These are phyloP conservation scores for Aspergillus spinulosporus DNA, from an alignment of 2,329 filamentous ascomycete species.

Conservation along the genomic window DNA sequence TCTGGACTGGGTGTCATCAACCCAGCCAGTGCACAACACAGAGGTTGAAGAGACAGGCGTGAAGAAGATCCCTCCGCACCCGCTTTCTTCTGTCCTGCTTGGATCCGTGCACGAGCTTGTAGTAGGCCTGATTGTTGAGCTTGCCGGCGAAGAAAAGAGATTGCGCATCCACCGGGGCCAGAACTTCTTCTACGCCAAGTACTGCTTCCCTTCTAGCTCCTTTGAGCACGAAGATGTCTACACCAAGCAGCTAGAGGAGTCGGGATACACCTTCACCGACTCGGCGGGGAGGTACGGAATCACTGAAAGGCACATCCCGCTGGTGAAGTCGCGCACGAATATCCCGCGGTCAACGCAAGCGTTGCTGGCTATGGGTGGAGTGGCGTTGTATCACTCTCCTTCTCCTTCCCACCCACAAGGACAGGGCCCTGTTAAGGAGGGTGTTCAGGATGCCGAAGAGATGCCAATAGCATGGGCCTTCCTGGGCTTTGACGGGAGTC, in stretches of 20 bases:
- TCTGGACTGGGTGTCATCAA: neutral
- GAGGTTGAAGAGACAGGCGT: neutral
- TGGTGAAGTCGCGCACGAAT: conserved; percentile 41
- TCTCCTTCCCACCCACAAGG: neutral
- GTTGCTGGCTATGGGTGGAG: conserved; percentile 33
- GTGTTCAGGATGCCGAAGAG: neutral
- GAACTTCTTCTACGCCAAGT: conserved; percentile 10
- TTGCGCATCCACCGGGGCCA: conserved; percentile 2
- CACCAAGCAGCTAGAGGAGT: neutral
- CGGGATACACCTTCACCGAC: conserved; percentile 32
- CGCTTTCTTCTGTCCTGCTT: conserved; percentile 34
- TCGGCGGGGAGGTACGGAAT: conserved; percentile 29
- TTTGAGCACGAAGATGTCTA: neutral
- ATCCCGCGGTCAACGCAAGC: conserved; percentile 40
- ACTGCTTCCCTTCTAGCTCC: conserved; percentile 1
- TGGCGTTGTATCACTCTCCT: conserved; percentile 35
- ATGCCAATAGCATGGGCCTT: conserved; percentile 8
- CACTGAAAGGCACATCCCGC: conserved; percentile 33
- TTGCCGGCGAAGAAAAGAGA: neutral
- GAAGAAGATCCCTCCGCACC: conserved; percentile 13
- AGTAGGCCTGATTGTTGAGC: conserved; percentile 26
- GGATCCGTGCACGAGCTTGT: conserved; percentile 40
- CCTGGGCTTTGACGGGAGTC: conserved; percentile 4
- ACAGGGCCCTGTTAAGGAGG: neutral
- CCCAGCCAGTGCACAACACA: neutral